Evolutionary conservation across 2,329 filamentous ascomycete species (phyloP), one percentile per base, ranked within the genome.

Genomic region (Cordyceps pruinosa): DNA sequence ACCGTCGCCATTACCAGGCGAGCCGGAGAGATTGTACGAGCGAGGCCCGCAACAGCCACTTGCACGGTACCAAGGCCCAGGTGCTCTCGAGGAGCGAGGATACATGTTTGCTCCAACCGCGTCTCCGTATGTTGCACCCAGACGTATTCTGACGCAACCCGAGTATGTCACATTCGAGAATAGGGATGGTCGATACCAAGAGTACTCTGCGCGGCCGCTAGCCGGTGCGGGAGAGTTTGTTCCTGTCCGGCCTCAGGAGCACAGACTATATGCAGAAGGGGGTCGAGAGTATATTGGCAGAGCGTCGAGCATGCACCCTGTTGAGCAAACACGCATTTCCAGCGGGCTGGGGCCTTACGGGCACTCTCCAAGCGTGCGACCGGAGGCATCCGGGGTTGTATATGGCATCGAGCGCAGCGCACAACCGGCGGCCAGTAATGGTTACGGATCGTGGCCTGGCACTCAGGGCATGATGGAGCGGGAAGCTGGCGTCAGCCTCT

Each of bases 1-100:
- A 5, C 77, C 81, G 41, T 73, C 78, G 17, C 60, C 66, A 26
- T 66, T 69, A 35, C 66, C 69, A 23, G 70, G 75, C 17, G 82
- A 85, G 30, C 72, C 77, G 25, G 81, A 85, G 57, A 67, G 84
- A 53, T 70, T 86, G 44, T 90, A 91, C 63, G 89, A 93, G 65
- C 81, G 86, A 62, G 71, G 77, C 13, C 75, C 78, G 1, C 74
- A 76, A 23, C 78, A 81, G 35, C 75, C 80, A 45, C 66, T 77
- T 6, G 78, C 81, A 5, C 77, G 80, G 58, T 77, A 80, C 57
- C 69, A 80, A 5, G 74, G 65, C 9, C 64, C 75, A 21, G 72
- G 76, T 9, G 69, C 75, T 2, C 77, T 77, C 57, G 75, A 79
- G 26, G 81, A 85, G 28, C 75, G 77, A 23, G 71, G 71, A 4